A percentile compares a stretch with the other conserved stretches of the same genome.
phyloP scores from a whole-genome alignment of 306 rosid species.

The Castanopsis chinensis region DNA sequence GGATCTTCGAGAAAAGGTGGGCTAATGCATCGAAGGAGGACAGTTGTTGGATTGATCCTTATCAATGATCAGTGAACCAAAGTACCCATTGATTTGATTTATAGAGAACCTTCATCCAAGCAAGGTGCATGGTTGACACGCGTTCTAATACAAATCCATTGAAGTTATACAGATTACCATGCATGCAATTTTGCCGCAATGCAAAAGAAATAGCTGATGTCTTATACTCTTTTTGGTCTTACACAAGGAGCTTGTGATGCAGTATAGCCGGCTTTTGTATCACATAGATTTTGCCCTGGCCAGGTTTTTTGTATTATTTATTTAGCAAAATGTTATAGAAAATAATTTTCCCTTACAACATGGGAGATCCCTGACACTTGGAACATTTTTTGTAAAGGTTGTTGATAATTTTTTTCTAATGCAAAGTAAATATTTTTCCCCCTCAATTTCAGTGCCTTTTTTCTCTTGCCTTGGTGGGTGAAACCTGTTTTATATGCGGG shows the following conservation, averaged over 20 bases:
- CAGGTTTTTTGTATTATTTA: slow-evolving; percentile 1
- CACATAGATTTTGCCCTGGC: neutral
- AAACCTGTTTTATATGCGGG: neutral
- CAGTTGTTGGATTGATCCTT: slow-evolving; percentile 58
- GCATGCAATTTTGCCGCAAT: neutral
- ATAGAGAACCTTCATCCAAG: neutral
- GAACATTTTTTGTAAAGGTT: neutral
- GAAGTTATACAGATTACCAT: slow-evolving; percentile 9
- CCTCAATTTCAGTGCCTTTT: too few relatives aligned
- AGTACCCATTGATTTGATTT: slow-evolving; percentile 14
- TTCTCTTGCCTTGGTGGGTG: neutral
- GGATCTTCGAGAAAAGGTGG: slow-evolving; percentile 46
- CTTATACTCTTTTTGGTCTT: too few relatives aligned
- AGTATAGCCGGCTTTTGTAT: neutral
- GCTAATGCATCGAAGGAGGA: slow-evolving; percentile 32
- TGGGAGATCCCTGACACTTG: neutral
- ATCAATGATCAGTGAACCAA: slow-evolving; percentile 28
- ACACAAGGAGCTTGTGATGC: neutral
- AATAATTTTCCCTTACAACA: neutral
- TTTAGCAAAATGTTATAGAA: neutral
- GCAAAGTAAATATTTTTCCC: neutral
- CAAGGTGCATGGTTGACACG: slow-evolving; percentile 3
- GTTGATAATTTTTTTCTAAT: neutral
- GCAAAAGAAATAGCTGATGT: neutral
- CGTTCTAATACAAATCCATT: slow-evolving; percentile 16